A percentile compares a stretch with the other conserved stretches of the same genome.
phyloP scores from a whole-genome alignment of 192 early-diverging fungal genomes.

The Backusella parvicylindrica region DNA sequence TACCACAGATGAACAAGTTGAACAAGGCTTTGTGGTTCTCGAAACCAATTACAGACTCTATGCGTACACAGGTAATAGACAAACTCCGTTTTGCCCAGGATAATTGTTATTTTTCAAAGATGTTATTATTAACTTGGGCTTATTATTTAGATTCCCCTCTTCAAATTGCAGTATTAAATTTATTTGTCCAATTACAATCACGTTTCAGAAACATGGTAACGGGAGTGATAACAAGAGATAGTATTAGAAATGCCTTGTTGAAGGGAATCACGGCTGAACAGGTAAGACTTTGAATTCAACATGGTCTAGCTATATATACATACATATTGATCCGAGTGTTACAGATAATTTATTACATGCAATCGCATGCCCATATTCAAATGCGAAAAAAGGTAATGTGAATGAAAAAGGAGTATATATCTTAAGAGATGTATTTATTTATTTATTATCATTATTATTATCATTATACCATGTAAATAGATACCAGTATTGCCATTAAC shows the following conservation, averaged over 20 bases:
- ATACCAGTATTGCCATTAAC: slow-evolving; percentile 83
- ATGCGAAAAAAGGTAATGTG: slow-evolving; percentile 69
- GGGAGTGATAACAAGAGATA: slow-evolving; percentile 83
- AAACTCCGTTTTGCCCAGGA: not conserved
- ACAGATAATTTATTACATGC: slow-evolving; percentile 86
- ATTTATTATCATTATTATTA: not conserved
- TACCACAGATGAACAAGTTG: slow-evolving; percentile 30
- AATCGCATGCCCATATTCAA: slow-evolving; percentile 87
- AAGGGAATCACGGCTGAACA: slow-evolving; percentile 95
- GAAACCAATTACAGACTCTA: slow-evolving; percentile 96
- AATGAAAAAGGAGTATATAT: no score
- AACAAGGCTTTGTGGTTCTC: slow-evolving; percentile 84
- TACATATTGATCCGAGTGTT: not conserved
- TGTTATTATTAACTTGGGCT: not conserved
- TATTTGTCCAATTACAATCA: slow-evolving; percentile 81
- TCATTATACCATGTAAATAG: slow-evolving; percentile 14
- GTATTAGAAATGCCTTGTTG: slow-evolving; percentile 73
- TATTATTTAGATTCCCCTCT: slow-evolving; percentile 68
- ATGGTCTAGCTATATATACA: not conserved
- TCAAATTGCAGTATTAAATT: slow-evolving; percentile 88
- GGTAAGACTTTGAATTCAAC: slow-evolving; percentile 32
- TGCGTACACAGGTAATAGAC: slow-evolving; percentile 78
- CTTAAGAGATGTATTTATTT: no score
- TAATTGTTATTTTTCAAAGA: no score
- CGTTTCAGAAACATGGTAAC: slow-evolving; percentile 93